Evolutionary conservation across 108 stramenopile species (phyloP), one percentile per base, ranked within the genome.

Genomic region (Aureococcus anophagefferens): DNA sequence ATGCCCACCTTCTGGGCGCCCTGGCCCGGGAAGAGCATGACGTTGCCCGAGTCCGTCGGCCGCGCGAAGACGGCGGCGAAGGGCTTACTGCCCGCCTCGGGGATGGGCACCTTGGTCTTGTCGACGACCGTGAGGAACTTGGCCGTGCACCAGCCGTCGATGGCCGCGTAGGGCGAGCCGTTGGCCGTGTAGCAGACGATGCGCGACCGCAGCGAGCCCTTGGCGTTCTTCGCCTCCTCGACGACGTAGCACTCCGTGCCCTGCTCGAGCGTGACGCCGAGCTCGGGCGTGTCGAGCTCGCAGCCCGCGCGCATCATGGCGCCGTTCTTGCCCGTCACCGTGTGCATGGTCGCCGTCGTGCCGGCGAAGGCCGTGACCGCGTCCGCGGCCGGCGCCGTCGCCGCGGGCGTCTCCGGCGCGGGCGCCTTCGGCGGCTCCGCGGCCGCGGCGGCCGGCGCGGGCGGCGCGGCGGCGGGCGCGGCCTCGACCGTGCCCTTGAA

Each of bases 121-220:
- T 59, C 51, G 3, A 11, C 51, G 3, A 1, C 51, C 21, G 21
- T 59, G 21, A 59, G 25, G 51, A 59, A 59, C 25, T 59, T 59
- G 21, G 51, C 51, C 51, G 51, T 59, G 51, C 51, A 59, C 51
- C 51, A 59, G 51, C 51, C 51, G 51, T 59, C 51, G 7, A 59
- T 28, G 21, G 51, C 51, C 51, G 4, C 51, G 21, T 28, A 59
- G 51, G 51, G 51, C 17, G 7, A 3, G 17, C 51, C 51, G 1
- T 59, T 59, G 51, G 51, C 21, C 51, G 51, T 9, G 17, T 28
- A 25, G 7, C 4, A 25, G 25, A 59, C 51, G 21, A 59, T 1
- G 51, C 13, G 51, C 7, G 25, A 3, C 25, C 51, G 17, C 25
- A 25, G 7, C 25, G 25, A 9, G 3, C 25, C 25, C 25, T 59